These are phyloP conservation scores for Lentithecium fluviatile DNA, from an alignment of 495 filamentous ascomycete genomes.

Conservation along the genomic window DNA sequence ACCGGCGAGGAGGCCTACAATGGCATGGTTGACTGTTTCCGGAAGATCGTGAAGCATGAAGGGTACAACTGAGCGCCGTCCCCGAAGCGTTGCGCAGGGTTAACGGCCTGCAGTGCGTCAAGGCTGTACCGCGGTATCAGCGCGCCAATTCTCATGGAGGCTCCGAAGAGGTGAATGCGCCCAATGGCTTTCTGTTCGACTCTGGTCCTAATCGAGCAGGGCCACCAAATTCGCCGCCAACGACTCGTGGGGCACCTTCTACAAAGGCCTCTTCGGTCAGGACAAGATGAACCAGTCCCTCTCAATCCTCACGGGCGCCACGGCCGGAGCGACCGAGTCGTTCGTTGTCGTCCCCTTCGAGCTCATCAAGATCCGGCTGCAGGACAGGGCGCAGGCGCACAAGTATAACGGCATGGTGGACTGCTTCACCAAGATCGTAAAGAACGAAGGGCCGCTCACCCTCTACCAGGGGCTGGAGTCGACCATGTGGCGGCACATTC, in stretches of 20 bases:
- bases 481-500: conserved; percentile 92
- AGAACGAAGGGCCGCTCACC: conserved; percentile 78
- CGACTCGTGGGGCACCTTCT: conserved; percentile 94
- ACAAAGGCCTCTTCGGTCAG: conserved; percentile 76
- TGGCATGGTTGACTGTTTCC: conserved; percentile 96
- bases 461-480: conserved; percentile 96
- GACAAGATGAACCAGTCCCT: conserved; percentile 86
- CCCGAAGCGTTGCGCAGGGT: neutral
- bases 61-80: conserved; percentile 57
- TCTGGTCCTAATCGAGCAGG: conserved; percentile 43
- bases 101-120: conserved; percentile 59
- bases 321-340: conserved; percentile 91
- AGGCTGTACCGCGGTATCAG: conserved; percentile 93
- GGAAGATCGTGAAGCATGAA: conserved; percentile 92
- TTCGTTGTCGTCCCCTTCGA: conserved; percentile 96
- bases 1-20: conserved; percentile 79
- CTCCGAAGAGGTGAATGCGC: conserved; percentile 69
- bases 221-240: conserved; percentile 99
- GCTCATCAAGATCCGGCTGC: conserved; percentile 92
- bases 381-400: conserved; percentile 89
- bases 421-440: conserved; percentile 79
- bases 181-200: neutral
- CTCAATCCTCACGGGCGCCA: conserved; percentile 87
- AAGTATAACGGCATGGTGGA: conserved; percentile 96
- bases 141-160: conserved; percentile 97